Conservation (phyloP, 2,329 filamentous ascomycete genomes). For the Exophiala sideris region DNA sequence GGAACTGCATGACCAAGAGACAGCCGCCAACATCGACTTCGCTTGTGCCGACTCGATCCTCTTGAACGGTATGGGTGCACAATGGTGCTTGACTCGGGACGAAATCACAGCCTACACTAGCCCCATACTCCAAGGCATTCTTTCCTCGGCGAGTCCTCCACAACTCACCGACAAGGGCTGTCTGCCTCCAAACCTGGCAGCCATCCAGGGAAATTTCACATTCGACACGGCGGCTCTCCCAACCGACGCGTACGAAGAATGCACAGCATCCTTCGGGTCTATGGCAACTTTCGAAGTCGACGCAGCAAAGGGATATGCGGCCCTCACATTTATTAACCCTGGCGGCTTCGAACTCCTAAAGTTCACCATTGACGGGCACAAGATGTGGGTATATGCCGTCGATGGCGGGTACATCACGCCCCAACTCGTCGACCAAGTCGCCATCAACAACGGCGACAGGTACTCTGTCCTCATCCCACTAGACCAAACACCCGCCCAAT, state of each 20-base stretch:
- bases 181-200: constrained; percentile 31
- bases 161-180: constrained; percentile 34
- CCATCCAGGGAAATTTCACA: constrained; percentile 35
- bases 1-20: constrained; percentile 36
- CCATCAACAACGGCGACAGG: constrained; percentile 39
- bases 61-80: constrained; percentile 60
- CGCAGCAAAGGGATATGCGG: constrained; percentile 34
- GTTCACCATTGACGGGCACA: constrained; percentile 45
- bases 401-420: constrained; percentile 45
- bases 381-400: constrained; percentile 44
- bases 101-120: constrained; percentile 44
- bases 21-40: constrained; percentile 38
- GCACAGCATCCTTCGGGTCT: constrained; percentile 18
- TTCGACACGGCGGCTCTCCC: constrained; percentile 43
- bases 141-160: constrained; percentile 28
- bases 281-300: constrained; percentile 32
- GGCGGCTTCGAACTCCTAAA: constrained; percentile 34
- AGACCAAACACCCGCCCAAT: constrained; percentile 36
- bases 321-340: constrained; percentile 40
- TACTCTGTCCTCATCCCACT: constrained; percentile 42
- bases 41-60: constrained; percentile 61
- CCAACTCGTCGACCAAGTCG: constrained; percentile 35
- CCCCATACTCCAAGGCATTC: constrained; percentile 31
- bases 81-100: constrained; percentile 49
- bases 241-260: constrained; percentile 41